Percentiles rank a stretch among this genome's conserved stretches.
These are phyloP conservation scores for Alternaria conjuncta DNA, from an alignment of 2,329 filamentous ascomycete species.

Conservation along the genomic window DNA sequence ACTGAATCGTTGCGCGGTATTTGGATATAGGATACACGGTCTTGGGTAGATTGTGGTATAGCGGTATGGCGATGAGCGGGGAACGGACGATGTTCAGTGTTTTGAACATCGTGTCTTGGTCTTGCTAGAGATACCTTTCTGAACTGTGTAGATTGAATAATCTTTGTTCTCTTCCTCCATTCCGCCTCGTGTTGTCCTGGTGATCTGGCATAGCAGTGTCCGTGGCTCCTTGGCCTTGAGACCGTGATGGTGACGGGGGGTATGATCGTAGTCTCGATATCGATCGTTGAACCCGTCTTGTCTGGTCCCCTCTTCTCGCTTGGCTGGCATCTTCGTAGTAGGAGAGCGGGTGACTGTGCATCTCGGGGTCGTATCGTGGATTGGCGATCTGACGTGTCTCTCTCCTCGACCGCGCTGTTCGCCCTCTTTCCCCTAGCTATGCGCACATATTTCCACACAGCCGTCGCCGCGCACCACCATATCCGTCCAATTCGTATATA, in stretches of 20 bases:
- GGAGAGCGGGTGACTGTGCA: background rate
- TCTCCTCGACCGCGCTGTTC: background rate
- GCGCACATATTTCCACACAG: background rate
- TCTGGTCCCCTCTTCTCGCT: no score
- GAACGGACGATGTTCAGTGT: background rate
- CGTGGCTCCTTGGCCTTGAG: background rate
- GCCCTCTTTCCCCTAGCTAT: background rate
- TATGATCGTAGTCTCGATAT: background rate
- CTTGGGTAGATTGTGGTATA: background rate
- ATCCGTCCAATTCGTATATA: background rate
- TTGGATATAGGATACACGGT: background rate
- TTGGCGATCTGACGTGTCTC: background rate
- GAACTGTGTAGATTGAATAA: conserved; percentile 10
- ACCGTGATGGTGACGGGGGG: no score
- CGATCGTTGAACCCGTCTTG: no score
- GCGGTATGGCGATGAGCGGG: background rate
- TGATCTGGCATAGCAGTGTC: background rate
- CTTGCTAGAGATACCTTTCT: conserved; percentile 6
- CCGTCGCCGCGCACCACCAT: background rate
- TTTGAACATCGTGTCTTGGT: background rate
- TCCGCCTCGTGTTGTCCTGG: background rate
- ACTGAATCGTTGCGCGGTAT: background rate
- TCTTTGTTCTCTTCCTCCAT: background rate
- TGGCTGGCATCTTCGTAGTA: background rate
- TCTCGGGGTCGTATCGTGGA: background rate